These are phyloP conservation scores for Chlamydomonas sphaeroides DNA, from an alignment of 139 green algal genomes.

Conservation along the genomic window DNA sequence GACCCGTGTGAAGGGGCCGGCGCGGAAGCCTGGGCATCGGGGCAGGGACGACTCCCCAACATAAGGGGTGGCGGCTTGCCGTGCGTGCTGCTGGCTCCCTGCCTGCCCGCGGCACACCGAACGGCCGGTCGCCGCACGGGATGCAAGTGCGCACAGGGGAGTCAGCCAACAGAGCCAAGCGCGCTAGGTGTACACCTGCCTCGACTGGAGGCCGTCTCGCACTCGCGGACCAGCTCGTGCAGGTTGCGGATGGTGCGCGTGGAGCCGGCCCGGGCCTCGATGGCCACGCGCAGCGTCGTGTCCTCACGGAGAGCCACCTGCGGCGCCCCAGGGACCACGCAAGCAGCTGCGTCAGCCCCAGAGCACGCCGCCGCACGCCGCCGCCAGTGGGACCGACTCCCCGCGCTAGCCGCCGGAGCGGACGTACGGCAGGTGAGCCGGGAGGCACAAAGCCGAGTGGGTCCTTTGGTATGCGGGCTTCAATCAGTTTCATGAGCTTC, in stretches of 20 bases:
- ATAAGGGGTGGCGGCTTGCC: not conserved
- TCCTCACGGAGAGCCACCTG: not conserved
- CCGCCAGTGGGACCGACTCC: not conserved
- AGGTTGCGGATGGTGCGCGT: slow-evolving; percentile 13
- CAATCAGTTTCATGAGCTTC: too few relatives aligned
- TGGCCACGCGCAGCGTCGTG: slow-evolving; percentile 20
- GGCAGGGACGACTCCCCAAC: too few relatives aligned
- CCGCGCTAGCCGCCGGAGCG: too few relatives aligned
- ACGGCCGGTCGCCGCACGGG: too few relatives aligned
- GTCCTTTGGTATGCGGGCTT: too few relatives aligned
- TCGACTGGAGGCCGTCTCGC: not conserved
- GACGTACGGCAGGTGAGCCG: not conserved
- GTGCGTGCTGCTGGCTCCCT: not conserved
- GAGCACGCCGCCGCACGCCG: too few relatives aligned
- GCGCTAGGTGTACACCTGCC: slow-evolving; percentile 9
- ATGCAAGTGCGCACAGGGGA: too few relatives aligned
- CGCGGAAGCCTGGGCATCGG: slow-evolving; percentile 4
- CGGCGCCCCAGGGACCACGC: not conserved
- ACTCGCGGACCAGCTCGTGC: not conserved
- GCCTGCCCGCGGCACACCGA: too few relatives aligned
- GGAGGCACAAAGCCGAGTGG: slow-evolving; percentile 13
- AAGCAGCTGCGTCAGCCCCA: too few relatives aligned
- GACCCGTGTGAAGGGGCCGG: not conserved
- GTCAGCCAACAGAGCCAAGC: too few relatives aligned
- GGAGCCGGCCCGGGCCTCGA: slow-evolving; percentile 3